Conservation (phyloP, 2,329 filamentous ascomycete genomes). For the Lachnellula suecica region DNA sequence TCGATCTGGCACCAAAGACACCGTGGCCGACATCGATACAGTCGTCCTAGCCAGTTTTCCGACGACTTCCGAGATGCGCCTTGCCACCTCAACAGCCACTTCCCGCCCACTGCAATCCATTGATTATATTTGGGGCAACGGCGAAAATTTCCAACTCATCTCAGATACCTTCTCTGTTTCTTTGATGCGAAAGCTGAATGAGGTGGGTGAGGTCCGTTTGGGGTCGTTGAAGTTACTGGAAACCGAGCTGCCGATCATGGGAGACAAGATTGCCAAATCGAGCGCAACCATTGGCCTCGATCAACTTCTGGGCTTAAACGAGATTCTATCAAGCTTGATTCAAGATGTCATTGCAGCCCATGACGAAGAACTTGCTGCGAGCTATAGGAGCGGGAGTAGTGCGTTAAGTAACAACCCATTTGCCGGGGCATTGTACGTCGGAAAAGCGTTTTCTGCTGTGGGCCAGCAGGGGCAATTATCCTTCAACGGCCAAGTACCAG, state of each 20-base stretch:
- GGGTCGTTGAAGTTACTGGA: slow-evolving; percentile 63
- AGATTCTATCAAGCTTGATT: slow-evolving; percentile 22
- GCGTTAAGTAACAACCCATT: neutral
- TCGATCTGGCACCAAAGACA: slow-evolving; percentile 1
- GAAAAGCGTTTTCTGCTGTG: neutral
- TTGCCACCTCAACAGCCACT: slow-evolving; percentile 19
- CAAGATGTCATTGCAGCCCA: slow-evolving; percentile 23
- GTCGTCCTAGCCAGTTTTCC: slow-evolving; percentile 31
- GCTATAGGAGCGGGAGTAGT: neutral
- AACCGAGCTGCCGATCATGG: slow-evolving; percentile 61
- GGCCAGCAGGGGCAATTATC: neutral
- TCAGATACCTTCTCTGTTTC: slow-evolving; percentile 47
- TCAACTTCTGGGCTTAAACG: slow-evolving; percentile 47
- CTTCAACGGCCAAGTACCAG: neutral
- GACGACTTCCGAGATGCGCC: slow-evolving; percentile 29
- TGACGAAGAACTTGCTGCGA: slow-evolving; percentile 7
- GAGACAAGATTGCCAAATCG: slow-evolving; percentile 40
- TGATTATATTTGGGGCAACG: slow-evolving; percentile 31
- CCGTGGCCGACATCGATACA: slow-evolving; percentile 19
- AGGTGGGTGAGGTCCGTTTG: slow-evolving; percentile 52
- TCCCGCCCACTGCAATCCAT: slow-evolving; percentile 26
- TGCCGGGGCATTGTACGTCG: neutral
- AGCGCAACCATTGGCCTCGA: slow-evolving; percentile 38
- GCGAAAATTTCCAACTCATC: slow-evolving; percentile 42
- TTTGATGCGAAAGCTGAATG: slow-evolving; percentile 55